These are phyloP conservation scores for Globisporangium paroecandrum DNA, from an alignment of 352 stramenopile species.

Conservation along the genomic window DNA sequence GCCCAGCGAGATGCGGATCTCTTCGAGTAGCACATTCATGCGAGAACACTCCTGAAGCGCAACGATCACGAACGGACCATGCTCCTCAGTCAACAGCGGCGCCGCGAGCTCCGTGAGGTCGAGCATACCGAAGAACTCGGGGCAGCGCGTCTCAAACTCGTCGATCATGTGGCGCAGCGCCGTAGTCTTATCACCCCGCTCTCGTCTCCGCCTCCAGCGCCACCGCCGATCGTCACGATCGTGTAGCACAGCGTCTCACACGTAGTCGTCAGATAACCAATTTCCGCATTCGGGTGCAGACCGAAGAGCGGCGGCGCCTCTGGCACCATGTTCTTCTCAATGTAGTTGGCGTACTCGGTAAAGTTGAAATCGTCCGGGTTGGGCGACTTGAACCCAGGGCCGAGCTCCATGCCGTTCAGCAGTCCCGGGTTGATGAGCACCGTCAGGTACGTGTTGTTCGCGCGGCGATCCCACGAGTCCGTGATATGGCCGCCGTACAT, in stretches of 20 bases:
- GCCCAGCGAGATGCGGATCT: slow-evolving; percentile 88
- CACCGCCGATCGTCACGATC: slow-evolving; percentile 89
- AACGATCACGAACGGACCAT: slow-evolving; percentile 93
- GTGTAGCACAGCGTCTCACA: slow-evolving; percentile 92
- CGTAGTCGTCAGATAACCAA: slow-evolving; percentile 93
- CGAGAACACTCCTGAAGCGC: slow-evolving; percentile 92
- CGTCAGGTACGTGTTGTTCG: slow-evolving; percentile 93
- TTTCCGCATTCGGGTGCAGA: slow-evolving; percentile 94
- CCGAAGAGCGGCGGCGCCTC: slow-evolving; percentile 93
- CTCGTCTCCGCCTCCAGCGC: slow-evolving; percentile 49
- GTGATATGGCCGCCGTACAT: slow-evolving; percentile 97
- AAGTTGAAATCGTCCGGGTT: slow-evolving; percentile 84
- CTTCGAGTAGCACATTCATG: slow-evolving; percentile 93
- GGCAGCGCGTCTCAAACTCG: slow-evolving; percentile 88
- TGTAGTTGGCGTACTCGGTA: slow-evolving; percentile 87
- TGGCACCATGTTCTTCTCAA: slow-evolving; percentile 91
- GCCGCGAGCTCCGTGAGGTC: slow-evolving; percentile 86
- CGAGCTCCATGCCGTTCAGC: slow-evolving; percentile 90
- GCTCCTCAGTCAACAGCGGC: slow-evolving; percentile 83
- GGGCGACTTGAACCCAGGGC: slow-evolving; percentile 92
- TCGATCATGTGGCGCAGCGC: slow-evolving; percentile 86
- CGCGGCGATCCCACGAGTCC: slow-evolving; percentile 93
- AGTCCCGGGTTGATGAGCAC: slow-evolving; percentile 88
- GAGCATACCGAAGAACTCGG: slow-evolving; percentile 91
- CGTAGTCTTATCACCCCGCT: slow-evolving; percentile 73